phyloP scores from a whole-genome alignment of 202 grass and related monocot genomes.

The Sporobolus alterniflorus region DNA sequence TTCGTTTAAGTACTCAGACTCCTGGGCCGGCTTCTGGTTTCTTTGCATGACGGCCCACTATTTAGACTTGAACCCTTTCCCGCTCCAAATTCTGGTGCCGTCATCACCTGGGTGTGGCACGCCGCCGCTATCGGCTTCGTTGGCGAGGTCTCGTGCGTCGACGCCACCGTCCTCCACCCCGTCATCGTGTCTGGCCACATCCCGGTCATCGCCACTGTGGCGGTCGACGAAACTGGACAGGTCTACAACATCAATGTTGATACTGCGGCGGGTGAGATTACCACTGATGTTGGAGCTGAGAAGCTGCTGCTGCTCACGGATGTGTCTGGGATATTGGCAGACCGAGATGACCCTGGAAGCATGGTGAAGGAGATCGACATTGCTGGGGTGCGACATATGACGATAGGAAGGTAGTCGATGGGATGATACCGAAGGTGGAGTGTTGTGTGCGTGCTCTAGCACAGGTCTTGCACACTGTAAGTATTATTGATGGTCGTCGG shows the following conservation, averaged over 20 bases:
- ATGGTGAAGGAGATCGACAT: conserved; percentile 90
- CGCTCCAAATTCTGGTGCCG: no score
- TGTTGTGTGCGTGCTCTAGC: conserved; percentile 77
- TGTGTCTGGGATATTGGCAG: conserved; percentile 71
- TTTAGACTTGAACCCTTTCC: no score
- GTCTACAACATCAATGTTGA: conserved; percentile 93
- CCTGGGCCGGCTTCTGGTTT: no score
- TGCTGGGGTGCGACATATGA: conserved; percentile 47
- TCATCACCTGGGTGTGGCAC: no score
- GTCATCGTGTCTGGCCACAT: conserved; percentile 68
- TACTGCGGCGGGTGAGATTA: conserved; percentile 80
- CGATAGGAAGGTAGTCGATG: conserved; percentile 73
- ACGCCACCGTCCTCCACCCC: conserved; percentile 67
- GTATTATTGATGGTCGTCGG: conserved; percentile 93
- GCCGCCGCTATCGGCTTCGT: conserved; percentile 74
- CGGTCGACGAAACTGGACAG: conserved; percentile 69
- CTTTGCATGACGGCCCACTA: no score
- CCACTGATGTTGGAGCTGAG: conserved; percentile 66
- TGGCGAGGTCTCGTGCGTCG: conserved; percentile 72
- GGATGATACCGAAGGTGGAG: conserved; percentile 96
- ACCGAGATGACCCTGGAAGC: conserved; percentile 71
- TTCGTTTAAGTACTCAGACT: no score
- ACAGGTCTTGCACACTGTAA: conserved; percentile 81
- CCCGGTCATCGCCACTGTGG: conserved; percentile 88
- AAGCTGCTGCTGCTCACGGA: conserved; percentile 87